A percentile compares a stretch with the other conserved stretches of the same genome.
phyloP scores from a whole-genome alignment of 106 monocot genomes.

The Allium fistulosum region DNA sequence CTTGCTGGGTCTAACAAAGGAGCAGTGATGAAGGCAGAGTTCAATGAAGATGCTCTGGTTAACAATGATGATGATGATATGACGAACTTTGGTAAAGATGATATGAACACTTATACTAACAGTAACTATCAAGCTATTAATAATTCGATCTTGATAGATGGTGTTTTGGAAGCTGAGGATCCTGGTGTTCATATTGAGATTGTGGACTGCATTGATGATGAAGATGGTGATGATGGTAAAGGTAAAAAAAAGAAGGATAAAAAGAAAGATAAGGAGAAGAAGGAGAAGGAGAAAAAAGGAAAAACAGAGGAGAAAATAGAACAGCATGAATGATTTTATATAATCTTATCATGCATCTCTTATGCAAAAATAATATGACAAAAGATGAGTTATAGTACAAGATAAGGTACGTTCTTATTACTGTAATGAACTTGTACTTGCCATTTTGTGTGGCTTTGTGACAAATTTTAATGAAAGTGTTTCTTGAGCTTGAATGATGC shows the following conservation, averaged over 20 bases:
- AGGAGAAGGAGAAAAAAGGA: neutral
- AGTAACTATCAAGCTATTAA: slow-evolving; percentile 18
- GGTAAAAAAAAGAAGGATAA: neutral
- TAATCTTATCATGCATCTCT: too few relatives aligned
- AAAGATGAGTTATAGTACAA: too few relatives aligned
- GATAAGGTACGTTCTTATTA: too few relatives aligned
- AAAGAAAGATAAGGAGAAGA: neutral
- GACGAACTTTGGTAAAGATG: neutral
- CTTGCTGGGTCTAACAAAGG: slow-evolving; percentile 13
- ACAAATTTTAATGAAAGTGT: too few relatives aligned
- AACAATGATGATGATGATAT: neutral
- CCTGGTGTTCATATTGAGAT: slow-evolving; percentile 12
- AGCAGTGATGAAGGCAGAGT: slow-evolving; percentile 8
- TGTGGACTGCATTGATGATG: neutral
- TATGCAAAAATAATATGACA: too few relatives aligned
- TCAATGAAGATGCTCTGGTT: neutral
- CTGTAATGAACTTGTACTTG: too few relatives aligned
- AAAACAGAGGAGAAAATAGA: neutral
- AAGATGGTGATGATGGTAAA: neutral
- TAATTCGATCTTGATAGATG: slow-evolving; percentile 11
- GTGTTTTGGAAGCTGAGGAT: slow-evolving; percentile 8
- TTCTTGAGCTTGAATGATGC: too few relatives aligned
- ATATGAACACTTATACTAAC: slow-evolving; percentile 3
- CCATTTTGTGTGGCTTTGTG: too few relatives aligned
- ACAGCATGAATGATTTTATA: too few relatives aligned